Evolutionary conservation across 179 eudicot species (phyloP).

Genomic region (Heliamphora pulchella): DNA sequence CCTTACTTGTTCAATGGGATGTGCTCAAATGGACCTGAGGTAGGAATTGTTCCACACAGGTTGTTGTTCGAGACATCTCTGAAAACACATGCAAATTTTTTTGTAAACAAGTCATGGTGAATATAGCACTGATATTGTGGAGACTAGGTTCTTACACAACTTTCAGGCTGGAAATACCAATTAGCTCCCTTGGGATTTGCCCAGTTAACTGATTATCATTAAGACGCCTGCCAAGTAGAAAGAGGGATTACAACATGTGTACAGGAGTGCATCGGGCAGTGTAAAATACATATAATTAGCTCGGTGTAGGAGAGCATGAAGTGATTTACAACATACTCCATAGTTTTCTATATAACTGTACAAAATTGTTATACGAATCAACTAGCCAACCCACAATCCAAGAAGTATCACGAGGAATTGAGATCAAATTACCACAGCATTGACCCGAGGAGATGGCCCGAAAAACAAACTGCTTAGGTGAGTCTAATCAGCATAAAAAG

Average conservation of each 20-base stretch:
- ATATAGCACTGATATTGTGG: not conserved
- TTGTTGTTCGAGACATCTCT: constrained; percentile 76
- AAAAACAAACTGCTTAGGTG: not conserved
- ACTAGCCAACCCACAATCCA: not conserved
- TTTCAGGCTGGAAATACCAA: constrained; percentile 62
- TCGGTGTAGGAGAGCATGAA: not conserved
- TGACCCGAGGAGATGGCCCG: not conserved
- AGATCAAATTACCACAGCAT: not conserved
- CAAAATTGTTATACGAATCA: constrained; percentile 4
- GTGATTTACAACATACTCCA: not conserved
- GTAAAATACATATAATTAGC: not conserved
- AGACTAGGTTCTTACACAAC: constrained; percentile 61
- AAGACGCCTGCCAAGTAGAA: constrained; percentile 58
- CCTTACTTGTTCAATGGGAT: constrained; percentile 83
- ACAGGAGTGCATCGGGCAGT: not conserved
- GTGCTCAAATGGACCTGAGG: constrained; percentile 76
- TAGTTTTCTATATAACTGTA: not conserved
- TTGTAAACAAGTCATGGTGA: not conserved
- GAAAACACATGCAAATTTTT: constrained; percentile 17
- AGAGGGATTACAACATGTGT: not conserved
- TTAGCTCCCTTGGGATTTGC: constrained; percentile 70
- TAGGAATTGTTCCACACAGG: constrained; percentile 89
- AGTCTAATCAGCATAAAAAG: constrained; percentile 6
- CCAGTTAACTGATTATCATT: constrained; percentile 74
- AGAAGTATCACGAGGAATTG: not conserved